These are phyloP conservation scores for Pyrenophora seminiperda DNA, from an alignment of 2,329 filamentous ascomycete species.

Conservation along the genomic window DNA sequence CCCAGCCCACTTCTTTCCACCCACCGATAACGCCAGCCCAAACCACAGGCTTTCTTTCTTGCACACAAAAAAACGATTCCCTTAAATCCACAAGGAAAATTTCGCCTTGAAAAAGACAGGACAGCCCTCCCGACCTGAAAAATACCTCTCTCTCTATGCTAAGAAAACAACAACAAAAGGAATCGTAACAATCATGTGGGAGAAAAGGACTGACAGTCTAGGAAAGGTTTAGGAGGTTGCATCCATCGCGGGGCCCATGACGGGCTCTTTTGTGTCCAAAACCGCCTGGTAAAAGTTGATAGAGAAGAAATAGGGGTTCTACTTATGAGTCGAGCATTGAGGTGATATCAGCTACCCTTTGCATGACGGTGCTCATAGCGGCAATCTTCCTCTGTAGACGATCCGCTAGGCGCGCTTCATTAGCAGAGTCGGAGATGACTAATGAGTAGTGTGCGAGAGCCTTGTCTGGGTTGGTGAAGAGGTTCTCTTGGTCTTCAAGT, in stretches of 20 bases:
- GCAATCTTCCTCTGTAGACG: slow-evolving; percentile 44
- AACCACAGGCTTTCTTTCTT: too few relatives aligned
- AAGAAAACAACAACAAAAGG: slow-evolving; percentile 35
- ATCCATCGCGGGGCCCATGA: too few relatives aligned
- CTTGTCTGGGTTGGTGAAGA: slow-evolving; percentile 67
- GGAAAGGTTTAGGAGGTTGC: too few relatives aligned
- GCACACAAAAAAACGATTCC: too few relatives aligned
- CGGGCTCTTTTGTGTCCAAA: slow-evolving; percentile 2
- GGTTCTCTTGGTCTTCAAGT: slow-evolving; percentile 35
- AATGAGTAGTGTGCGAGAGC: slow-evolving; percentile 66
- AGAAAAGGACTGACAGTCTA: slow-evolving; percentile 32
- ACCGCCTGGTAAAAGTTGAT: background rate
- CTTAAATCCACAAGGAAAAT: too few relatives aligned
- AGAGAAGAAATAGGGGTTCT: background rate
- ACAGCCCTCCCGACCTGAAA: too few relatives aligned
- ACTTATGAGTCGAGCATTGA: slow-evolving; percentile 42
- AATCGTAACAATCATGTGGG: slow-evolving; percentile 42
- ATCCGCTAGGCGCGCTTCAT: slow-evolving; percentile 38
- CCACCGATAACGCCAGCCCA: too few relatives aligned
- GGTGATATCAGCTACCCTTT: slow-evolving; percentile 44
- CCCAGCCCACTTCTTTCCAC: too few relatives aligned
- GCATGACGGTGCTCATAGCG: slow-evolving; percentile 39
- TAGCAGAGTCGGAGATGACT: slow-evolving; percentile 61
- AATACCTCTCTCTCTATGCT: too few relatives aligned
- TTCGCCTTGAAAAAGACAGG: slow-evolving; percentile 8